A percentile compares a stretch with the other conserved stretches of the same genome.
These are phyloP conservation scores for Dictyostelium capitatum DNA, from an alignment of 78 protist genomes.

Conservation along the genomic window DNA sequence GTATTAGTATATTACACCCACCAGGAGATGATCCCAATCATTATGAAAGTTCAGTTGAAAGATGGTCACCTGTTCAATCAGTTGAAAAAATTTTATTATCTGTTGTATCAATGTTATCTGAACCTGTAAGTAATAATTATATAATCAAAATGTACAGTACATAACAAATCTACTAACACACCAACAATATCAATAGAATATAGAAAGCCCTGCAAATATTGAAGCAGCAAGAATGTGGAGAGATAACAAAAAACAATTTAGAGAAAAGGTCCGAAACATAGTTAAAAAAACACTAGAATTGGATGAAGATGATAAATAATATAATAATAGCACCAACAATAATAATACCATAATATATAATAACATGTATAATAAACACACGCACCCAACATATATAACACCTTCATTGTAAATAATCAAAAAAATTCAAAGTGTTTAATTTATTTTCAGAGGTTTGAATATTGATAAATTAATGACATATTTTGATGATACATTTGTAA, in stretches of 20 bases:
- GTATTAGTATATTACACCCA: slow-evolving; percentile 96
- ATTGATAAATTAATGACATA: too few species aligned
- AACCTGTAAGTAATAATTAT: background rate
- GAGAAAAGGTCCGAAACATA: slow-evolving; percentile 46
- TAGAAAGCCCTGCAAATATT: slow-evolving; percentile 95
- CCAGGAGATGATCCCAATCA: slow-evolving; percentile 94
- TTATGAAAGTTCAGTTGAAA: slow-evolving; percentile 89
- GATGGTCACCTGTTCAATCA: slow-evolving; percentile 96
- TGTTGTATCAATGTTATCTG: slow-evolving; percentile 93
- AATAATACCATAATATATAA: too few species aligned
- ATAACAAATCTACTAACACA: too few species aligned
- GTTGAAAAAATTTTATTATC: slow-evolving; percentile 91
- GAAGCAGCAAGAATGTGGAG: slow-evolving; percentile 95
- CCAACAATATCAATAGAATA: slow-evolving; percentile 75
- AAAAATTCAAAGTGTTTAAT: too few species aligned
- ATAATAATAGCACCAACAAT: too few species aligned
- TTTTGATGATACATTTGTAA: too few species aligned
- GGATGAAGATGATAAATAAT: background rate
- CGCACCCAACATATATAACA: too few species aligned
- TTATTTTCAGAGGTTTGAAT: too few species aligned
- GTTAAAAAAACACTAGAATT: slow-evolving; percentile 82
- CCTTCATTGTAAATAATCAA: too few species aligned
- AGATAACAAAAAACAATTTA: slow-evolving; percentile 76
- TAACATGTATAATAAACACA: too few species aligned
- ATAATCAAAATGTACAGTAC: background rate